These are phyloP conservation scores for Penicillium oxalicum DNA, from an alignment of 2,329 filamentous ascomycete species.

Conservation along the genomic window DNA sequence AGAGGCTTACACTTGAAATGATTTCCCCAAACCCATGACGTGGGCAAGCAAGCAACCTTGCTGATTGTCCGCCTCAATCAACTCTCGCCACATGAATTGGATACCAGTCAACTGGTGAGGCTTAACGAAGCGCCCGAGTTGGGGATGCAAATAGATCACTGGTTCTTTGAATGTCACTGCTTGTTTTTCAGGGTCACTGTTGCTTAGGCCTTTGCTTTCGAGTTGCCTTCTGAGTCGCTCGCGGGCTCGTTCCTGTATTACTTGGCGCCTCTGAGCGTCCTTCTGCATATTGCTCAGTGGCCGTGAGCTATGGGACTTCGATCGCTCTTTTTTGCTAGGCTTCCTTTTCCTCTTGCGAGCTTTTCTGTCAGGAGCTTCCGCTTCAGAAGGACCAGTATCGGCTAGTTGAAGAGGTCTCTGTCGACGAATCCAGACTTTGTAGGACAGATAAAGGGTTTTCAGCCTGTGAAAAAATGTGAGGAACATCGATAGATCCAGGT, in stretches of 20 bases:
- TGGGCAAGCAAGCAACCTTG: slow-evolving; percentile 81
- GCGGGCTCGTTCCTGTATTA: slow-evolving; percentile 51
- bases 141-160: slow-evolving; percentile 51
- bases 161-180: slow-evolving; percentile 42
- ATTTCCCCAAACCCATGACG: slow-evolving; percentile 89
- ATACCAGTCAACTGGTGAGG: slow-evolving; percentile 75
- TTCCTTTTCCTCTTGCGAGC: slow-evolving; percentile 31
- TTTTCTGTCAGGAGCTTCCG: neutral
- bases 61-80: slow-evolving; percentile 56
- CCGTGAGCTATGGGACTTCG: slow-evolving; percentile 32
- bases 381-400: neutral
- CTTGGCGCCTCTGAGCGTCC: slow-evolving; percentile 48
- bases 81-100: slow-evolving; percentile 81
- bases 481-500: slow-evolving; percentile 18
- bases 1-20: slow-evolving; percentile 66
- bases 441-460: slow-evolving; percentile 16
- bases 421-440: slow-evolving; percentile 10
- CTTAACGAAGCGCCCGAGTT: slow-evolving; percentile 64
- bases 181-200: slow-evolving; percentile 42
- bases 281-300: slow-evolving; percentile 49
- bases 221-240: slow-evolving; percentile 28
- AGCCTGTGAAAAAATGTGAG: slow-evolving; percentile 28
- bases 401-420: neutral
- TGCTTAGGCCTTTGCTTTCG: slow-evolving; percentile 27
- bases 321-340: slow-evolving; percentile 36